Conservation (phyloP, 2,329 filamentous ascomycete species). For the Graphilbum fragrans region DNA sequence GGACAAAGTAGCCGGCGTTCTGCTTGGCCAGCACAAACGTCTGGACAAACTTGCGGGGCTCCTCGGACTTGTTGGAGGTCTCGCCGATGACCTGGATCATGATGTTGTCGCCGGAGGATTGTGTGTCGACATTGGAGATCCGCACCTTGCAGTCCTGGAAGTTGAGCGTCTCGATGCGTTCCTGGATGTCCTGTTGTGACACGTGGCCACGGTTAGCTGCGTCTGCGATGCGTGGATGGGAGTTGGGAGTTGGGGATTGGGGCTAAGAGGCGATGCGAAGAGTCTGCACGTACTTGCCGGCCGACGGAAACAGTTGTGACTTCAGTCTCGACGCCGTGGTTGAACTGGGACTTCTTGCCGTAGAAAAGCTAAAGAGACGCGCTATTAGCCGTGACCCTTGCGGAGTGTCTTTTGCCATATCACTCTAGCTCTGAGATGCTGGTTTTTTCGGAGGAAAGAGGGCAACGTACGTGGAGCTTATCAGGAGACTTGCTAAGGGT, state of each 20-base stretch:
- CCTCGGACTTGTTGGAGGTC: constrained; percentile 84
- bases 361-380: constrained; percentile 62
- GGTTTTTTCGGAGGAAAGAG: background rate
- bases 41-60: constrained; percentile 93
- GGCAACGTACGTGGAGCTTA: constrained; percentile 64
- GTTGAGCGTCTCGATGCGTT: constrained; percentile 83
- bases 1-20: constrained; percentile 92
- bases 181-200: constrained; percentile 63
- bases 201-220: background rate
- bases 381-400: background rate
- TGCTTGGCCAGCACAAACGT: constrained; percentile 95
- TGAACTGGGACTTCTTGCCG: constrained; percentile 89
- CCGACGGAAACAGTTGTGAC: constrained; percentile 77
- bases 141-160: constrained; percentile 98
- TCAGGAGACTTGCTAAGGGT: constrained; percentile 90
- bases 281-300: constrained; percentile 54
- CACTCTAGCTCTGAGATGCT: too few species aligned
- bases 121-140: constrained; percentile 93
- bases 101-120: constrained; percentile 85
- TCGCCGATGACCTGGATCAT: constrained; percentile 97
- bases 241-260: too few species aligned
- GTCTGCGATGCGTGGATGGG: too few species aligned
- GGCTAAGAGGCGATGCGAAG: background rate
- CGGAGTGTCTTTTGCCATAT: too few species aligned
- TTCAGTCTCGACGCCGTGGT: constrained; percentile 84